phyloP scores from a whole-genome alignment of 2,329 filamentous ascomycete species.

The Penicillium sclerotiorum region DNA sequence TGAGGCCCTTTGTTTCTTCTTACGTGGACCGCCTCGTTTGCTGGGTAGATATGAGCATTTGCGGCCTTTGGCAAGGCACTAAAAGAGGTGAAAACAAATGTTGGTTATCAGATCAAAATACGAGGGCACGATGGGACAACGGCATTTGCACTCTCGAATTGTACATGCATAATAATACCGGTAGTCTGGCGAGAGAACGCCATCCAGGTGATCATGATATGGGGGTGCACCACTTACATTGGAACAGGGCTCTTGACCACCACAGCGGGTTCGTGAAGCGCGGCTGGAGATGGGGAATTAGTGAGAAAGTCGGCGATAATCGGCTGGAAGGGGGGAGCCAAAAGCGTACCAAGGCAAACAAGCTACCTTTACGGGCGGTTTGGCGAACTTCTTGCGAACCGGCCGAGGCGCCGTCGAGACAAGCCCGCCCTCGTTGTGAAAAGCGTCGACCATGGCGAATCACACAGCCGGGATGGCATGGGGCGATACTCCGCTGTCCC shows the following conservation, averaged over 20 bases:
- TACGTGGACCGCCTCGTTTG: constrained; percentile 48
- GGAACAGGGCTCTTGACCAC: constrained; percentile 48
- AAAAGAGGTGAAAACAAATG: too few species aligned
- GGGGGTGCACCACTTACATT: constrained; percentile 38
- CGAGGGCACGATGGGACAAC: too few species aligned
- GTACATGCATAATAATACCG: too few species aligned
- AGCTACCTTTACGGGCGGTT: constrained; percentile 49
- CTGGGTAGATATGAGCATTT: constrained; percentile 48
- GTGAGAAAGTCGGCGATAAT: constrained; percentile 4
- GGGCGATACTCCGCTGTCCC: constrained; percentile 16
- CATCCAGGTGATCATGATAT: too few species aligned
- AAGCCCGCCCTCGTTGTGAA: constrained; percentile 25
- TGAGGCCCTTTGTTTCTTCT: constrained; percentile 39
- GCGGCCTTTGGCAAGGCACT: constrained; percentile 45
- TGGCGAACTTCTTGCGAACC: constrained; percentile 47
- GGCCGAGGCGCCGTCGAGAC: constrained; percentile 31
- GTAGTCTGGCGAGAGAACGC: too few species aligned
- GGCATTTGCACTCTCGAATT: too few species aligned
- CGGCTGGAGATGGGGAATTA: constrained; percentile 33
- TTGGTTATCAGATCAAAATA: too few species aligned
- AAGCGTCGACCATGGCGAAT: constrained; percentile 27
- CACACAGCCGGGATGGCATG: constrained; percentile 19
- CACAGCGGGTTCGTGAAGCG: constrained; percentile 47
- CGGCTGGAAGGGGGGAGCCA: constrained; percentile 4
- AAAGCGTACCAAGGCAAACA: constrained; percentile 44